Evolutionary conservation across 2,329 filamentous ascomycete species (phyloP), one percentile per base, ranked within the genome.

Genomic region (Tricladium varicosporioides): DNA sequence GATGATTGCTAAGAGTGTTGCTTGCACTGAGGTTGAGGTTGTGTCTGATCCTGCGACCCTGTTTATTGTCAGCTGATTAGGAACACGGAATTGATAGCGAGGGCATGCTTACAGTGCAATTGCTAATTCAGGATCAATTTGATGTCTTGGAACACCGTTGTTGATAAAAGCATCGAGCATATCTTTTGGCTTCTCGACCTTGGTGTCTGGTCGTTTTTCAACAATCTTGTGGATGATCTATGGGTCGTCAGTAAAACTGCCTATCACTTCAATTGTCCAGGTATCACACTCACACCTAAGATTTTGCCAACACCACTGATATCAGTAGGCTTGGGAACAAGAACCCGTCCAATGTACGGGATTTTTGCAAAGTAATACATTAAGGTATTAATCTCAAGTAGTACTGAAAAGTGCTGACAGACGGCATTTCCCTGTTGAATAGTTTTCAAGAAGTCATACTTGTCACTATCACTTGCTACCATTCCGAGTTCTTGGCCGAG

Each of bases 11-110:
- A 61, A 47, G 2, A 64, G 33, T 5, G 54, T 63, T 11, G 53
- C 53, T 42, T 60, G 77, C 9, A 86, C 75, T 1, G 76, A 76
- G 0, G 79, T 81, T 0, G 83, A 80, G 0, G 81, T 83, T 0
- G 81, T 83, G 58, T 85, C 83, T 0, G 80, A 80, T 3, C 82
- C 83, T 4, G 81, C 82, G 5, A 82, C 72, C 43, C 60, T 63
- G 36, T 19, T 13, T 55, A 16, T 27, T 27, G 22, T 27, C 22
- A 27, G 22, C 22, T 27, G 22, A 27, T 27, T 7, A 27, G 7
- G 22, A 27, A 27, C 22, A 27, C 22, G 5, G 13, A 33, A 18
- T 60, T 75, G 47, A 51, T 63, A 54, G 63, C 18, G 1, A 46
- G 47, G 36, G 48, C 51, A 18, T 67, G 22, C 59, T 50, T 18